Conservation (phyloP, 768 basidiomycete species). For the Suillus subaureus region DNA sequence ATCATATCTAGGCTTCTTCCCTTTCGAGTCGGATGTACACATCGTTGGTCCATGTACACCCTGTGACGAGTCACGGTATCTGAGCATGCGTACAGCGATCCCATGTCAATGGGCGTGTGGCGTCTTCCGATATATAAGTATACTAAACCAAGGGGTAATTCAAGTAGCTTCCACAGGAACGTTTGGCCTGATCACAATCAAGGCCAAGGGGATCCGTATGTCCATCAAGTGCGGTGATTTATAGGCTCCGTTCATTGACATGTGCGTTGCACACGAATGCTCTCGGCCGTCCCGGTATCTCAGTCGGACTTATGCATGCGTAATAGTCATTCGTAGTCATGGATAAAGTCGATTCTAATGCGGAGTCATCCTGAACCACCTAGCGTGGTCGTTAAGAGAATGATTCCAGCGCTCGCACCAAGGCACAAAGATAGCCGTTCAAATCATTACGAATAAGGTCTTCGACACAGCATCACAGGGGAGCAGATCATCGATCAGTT, state of each 20-base stretch:
- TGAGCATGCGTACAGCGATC: neutral
- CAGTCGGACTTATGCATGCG: neutral
- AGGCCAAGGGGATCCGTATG: neutral
- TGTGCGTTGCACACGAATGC: neutral
- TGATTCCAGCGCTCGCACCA: neutral
- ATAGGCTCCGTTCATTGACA: neutral
- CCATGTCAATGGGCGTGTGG: neutral
- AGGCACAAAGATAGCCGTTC: constrained; percentile 1
- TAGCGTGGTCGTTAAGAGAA: neutral
- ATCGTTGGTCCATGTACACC: neutral
- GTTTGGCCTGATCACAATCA: neutral
- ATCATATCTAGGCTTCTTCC: neutral
- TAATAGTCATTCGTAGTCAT: neutral
- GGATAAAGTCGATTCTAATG: neutral
- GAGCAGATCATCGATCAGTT: neutral
- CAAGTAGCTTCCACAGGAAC: neutral
- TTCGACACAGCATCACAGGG: constrained; percentile 2
- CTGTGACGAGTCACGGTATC: neutral
- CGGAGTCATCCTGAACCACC: neutral
- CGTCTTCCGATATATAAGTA: constrained; percentile 1
- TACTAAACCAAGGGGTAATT: neutral
- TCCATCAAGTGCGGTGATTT: neutral
- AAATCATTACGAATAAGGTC: neutral
- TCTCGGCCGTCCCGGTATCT: neutral
- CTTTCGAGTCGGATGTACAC: neutral